Evolutionary conservation across 805 yeast species (phyloP).

Genomic region (Jamesozyma lodderae): DNA sequence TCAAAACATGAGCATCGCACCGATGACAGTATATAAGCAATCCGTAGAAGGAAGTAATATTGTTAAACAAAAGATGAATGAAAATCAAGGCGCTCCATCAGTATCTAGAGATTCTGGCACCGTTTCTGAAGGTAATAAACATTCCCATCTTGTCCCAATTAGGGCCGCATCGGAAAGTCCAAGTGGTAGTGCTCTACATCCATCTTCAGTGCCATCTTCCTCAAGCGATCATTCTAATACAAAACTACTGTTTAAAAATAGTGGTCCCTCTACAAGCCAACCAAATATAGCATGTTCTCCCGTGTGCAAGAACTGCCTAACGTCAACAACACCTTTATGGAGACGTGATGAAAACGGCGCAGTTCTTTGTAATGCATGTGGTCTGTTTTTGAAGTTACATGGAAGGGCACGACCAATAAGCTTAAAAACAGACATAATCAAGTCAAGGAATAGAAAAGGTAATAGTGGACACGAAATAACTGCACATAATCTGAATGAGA

Average conservation of each 20-base stretch:
- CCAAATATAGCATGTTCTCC: slow-evolving; percentile 31
- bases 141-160: neutral
- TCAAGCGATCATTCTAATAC: neutral
- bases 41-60: neutral
- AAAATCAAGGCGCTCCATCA: neutral
- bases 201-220: neutral
- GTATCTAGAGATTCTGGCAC: neutral
- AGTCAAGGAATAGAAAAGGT: slow-evolving; percentile 78
- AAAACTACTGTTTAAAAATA: slow-evolving; percentile 1
- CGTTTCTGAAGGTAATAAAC: neutral
- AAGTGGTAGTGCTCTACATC: neutral
- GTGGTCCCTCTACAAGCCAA: neutral
- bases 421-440: slow-evolving; percentile 84
- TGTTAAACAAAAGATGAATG: neutral
- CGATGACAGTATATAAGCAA: neutral
- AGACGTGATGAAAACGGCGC: slow-evolving; percentile 86
- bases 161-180: neutral
- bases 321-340: slow-evolving; percentile 93
- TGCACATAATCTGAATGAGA: too few species aligned
- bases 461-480: slow-evolving; percentile 3
- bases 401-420: slow-evolving; percentile 90
- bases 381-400: slow-evolving; percentile 77
- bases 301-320: slow-evolving; percentile 80
- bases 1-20: too few species aligned
- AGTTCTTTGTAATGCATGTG: slow-evolving; percentile 92